Evolutionary conservation across 768 basidiomycete genomes (phyloP), one percentile per base, ranked within the genome.

Genomic region (Multifurca ochricompacta): DNA sequence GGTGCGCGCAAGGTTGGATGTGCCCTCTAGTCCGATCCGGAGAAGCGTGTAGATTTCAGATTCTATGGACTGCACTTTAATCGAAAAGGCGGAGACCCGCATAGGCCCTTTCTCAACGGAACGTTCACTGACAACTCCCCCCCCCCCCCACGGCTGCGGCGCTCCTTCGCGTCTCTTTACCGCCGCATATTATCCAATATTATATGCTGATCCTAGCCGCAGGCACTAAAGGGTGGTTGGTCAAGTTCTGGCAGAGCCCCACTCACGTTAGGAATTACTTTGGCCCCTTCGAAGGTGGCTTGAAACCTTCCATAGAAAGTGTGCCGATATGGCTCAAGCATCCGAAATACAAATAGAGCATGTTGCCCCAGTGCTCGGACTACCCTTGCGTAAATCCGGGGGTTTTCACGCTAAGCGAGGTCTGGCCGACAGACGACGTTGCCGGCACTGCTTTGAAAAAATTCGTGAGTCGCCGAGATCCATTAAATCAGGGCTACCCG

Each of bases 371-470:
- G n/a, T n/a, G n/a, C n/a, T n/a, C n/a, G n/a, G n/a, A n/a, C n/a
- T n/a, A n/a, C 9, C n/a, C n/a, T 23, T 34, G n/a, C 28, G 35
- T 36, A 21, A 21, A 14, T 6, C 34, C 34, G 18, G 34, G 25
- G 25, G 8, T 19, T 27, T 11, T 23, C 45, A 36, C 43, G 42
- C 25, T 44, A 44, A 34, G 35, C 32, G 18, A 51, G 14, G 1
- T 11, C 30, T 13, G 21, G 6, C 44, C 48, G 1, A 23, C 21
- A 10, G 1, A 23, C 21, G 10, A 16, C 27, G 36, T 36, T 10
- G 41, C 42, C 35, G 42, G 51, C 43, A 39, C 34, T 44, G 43
- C 51, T 35, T 34, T 52, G 51, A 52, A n/a, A n/a, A n/a, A n/a
- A 23, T 52, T 18, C 28, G 27, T 27, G 3, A 19, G n/a, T 28